Evolutionary conservation across 1,284 basidiomycete species (phyloP), one percentile per base, ranked within the genome.

Genomic region (Sporisorium scitamineum): DNA sequence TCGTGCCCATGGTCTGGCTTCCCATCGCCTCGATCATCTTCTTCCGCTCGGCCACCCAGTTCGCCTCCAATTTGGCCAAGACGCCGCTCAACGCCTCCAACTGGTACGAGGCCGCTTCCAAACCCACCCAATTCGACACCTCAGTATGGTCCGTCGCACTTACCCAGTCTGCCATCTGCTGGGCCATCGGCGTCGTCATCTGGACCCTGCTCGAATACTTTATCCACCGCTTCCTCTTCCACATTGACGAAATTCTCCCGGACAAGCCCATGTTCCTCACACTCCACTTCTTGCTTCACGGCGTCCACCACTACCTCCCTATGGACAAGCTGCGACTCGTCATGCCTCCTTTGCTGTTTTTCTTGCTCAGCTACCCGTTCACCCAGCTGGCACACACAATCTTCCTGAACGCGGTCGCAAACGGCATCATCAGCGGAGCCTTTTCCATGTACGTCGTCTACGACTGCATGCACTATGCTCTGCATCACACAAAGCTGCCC

Each of bases 211-310:
- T 99, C 85, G 97, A 99, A 86, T 99, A 99, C 86, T 87, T 88
- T n/a, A 87, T 99, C 83, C 97, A 99, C 87, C 92, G 96, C 32
- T 98, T 97, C 90, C 87, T 99, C 58, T 99, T 99, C 90, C 97
- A 99, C 87, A 88, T 99, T 79, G 97, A 99, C 86, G 88, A 91
- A n/a, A 85, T 89, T 79, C 89, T 99, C 16, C 97, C 96, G 7
- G 96, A 98, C 86, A 88, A 88, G 63, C 92, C 92, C 22, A 87
- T 88, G 67, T 93, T 92, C 85, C 88, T 99, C 80, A 91, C 91
- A 53, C 85, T 98, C 37, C 96, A 99, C 86, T 99, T 99, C 87
- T 86, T 95, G 80, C 88, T 95, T 81, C 96, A 99, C 85, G 96
- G 97, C 24, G 91, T 99, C 51, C 96, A 99, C 86, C 96, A 99